Percentiles rank a stretch among this genome's conserved stretches.
Evolutionary conservation across 805 yeast genomes (phyloP).

Genomic region (Diddensiella caesifluorescens): DNA sequence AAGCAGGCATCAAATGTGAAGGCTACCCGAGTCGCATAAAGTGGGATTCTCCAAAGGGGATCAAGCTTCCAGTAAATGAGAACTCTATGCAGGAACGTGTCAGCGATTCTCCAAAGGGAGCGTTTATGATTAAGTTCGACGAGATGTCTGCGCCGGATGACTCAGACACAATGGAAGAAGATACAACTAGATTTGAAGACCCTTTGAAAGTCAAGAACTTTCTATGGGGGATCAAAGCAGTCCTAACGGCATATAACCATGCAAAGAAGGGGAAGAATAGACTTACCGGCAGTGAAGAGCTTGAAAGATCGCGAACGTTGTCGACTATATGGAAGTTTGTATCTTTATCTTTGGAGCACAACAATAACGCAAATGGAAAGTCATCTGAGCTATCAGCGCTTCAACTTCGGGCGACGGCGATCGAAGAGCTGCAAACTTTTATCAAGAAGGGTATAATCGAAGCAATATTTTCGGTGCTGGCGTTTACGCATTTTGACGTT

Average conservation of each 20-base stretch:
- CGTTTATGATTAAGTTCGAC: not conserved
- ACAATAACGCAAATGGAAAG: not conserved
- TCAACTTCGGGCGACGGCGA: constrained; percentile 16
- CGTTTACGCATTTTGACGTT: constrained; percentile 20
- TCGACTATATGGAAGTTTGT: constrained; percentile 20
- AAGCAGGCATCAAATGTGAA: constrained; percentile 21
- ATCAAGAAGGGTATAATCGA: constrained; percentile 18
- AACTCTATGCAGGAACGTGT: not conserved
- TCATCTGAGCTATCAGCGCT: constrained; percentile 8
- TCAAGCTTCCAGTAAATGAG: not conserved
- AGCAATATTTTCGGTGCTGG: constrained; percentile 19
- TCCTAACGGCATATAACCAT: constrained; percentile 17
- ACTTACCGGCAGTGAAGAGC: constrained; percentile 2
- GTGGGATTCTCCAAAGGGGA: constrained; percentile 10
- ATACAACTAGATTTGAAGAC: not conserved
- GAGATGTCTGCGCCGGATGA: not conserved
- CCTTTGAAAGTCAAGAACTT: constrained; percentile 16
- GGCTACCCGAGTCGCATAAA: constrained; percentile 21
- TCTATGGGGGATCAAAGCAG: constrained; percentile 21
- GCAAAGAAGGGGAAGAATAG: constrained; percentile 11
- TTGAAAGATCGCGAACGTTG: constrained; percentile 13
- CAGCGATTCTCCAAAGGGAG: not conserved
- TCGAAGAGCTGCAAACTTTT: constrained; percentile 17
- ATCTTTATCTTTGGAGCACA: constrained; percentile 10
- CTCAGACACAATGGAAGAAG: not conserved